Conservation (phyloP, 208 protist species). For the Wallacemonas sp. region DNA sequence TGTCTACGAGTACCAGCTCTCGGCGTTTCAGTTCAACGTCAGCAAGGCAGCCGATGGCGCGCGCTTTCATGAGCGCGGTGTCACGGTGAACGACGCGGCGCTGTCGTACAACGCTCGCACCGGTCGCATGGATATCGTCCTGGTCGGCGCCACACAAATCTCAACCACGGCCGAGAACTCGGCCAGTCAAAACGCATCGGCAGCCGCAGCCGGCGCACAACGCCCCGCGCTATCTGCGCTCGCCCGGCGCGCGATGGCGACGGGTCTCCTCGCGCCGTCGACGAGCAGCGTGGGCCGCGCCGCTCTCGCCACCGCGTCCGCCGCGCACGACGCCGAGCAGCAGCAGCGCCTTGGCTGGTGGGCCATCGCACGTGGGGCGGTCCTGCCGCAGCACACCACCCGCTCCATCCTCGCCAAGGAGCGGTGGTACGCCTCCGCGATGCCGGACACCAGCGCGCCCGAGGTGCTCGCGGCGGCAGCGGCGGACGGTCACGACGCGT, state of each 20-base stretch:
- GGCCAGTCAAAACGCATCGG: background rate
- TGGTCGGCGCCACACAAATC: conserved; percentile 23
- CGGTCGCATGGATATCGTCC: conserved; percentile 39
- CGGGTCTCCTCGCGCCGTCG: background rate
- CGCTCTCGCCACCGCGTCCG: background rate
- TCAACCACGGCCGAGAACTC: background rate
- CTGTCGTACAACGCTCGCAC: conserved; percentile 33
- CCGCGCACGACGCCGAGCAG: background rate
- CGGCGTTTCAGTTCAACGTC: conserved; percentile 27
- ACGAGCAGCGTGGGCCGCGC: background rate
- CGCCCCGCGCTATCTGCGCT: background rate
- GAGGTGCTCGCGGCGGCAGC: conserved; percentile 1
- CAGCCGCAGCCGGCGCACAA: background rate
- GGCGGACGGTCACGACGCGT: conserved; percentile 4
- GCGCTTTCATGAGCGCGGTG: conserved; percentile 4
- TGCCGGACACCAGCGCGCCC: background rate
- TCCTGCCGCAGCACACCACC: conserved; percentile 22
- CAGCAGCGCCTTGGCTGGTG: conserved; percentile 28
- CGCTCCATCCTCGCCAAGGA: background rate
- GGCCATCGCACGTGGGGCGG: conserved; percentile 26
- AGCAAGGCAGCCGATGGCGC: conserved; percentile 17
- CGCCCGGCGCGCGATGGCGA: background rate
- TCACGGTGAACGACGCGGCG: conserved; percentile 40
- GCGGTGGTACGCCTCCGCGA: conserved; percentile 4
- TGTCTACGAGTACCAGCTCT: conserved; percentile 63